These are phyloP conservation scores for Gracilaria gracilis DNA, from an alignment of 23 red algal genomes.

Conservation along the genomic window DNA sequence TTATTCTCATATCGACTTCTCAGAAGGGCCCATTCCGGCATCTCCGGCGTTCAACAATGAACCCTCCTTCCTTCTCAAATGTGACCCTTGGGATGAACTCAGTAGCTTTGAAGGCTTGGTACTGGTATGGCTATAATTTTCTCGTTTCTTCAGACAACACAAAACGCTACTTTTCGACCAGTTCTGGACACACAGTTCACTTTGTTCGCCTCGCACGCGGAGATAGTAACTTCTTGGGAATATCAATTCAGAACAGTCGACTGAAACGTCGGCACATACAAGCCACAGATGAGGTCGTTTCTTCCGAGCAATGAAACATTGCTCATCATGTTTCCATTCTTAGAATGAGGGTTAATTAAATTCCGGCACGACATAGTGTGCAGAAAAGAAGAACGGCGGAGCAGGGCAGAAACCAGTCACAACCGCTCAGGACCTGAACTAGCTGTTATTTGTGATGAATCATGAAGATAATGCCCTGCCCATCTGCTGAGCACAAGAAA, in stretches of 20 bases:
- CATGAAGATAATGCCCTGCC: background rate
- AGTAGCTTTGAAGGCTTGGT: background rate
- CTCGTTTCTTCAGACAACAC: background rate
- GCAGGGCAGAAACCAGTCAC: background rate
- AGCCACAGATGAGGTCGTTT: background rate
- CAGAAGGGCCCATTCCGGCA: conserved; percentile 31
- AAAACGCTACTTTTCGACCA: background rate
- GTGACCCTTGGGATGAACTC: background rate
- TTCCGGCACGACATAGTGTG: background rate
- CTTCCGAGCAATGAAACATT: background rate
- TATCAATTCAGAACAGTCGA: background rate
- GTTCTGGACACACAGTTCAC: background rate
- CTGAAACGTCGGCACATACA: background rate
- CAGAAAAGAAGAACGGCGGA: background rate
- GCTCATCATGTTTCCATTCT: conserved; percentile 31
- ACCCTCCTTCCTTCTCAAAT: background rate
- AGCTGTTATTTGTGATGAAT: background rate
- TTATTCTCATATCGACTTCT: conserved; percentile 12
- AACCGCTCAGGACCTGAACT: background rate
- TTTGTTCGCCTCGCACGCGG: background rate
- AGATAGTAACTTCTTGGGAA: background rate
- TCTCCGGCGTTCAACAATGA: background rate
- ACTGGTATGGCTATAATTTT: background rate
- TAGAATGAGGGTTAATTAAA: background rate
- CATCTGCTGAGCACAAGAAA: background rate